Evolutionary conservation across 2,329 filamentous ascomycete genomes (phyloP).

Genomic region (Colletotrichum nymphaeae): DNA sequence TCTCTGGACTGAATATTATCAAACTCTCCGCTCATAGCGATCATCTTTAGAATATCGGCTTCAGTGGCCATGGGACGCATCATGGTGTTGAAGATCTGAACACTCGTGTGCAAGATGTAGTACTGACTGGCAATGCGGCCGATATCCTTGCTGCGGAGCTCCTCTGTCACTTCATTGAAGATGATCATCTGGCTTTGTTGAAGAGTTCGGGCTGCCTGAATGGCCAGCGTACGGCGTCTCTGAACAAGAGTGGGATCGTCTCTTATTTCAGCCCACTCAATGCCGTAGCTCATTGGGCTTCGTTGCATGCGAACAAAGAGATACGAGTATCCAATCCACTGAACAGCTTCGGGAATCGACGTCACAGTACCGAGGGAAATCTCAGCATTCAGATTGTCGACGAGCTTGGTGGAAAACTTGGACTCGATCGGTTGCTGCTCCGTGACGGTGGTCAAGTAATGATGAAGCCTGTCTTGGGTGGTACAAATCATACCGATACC

Average conservation of each 20-base stretch:
- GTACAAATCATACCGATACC: conserved; percentile 99
- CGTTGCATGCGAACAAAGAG: conserved; percentile 96
- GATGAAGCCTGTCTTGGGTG: conserved; percentile 89
- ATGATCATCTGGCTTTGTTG: conserved; percentile 99
- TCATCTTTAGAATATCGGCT: conserved; percentile 94
- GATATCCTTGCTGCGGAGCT: conserved; percentile 92
- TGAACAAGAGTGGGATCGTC: conserved; percentile 92
- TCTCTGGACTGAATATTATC: conserved; percentile 96
- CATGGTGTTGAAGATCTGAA: conserved; percentile 96
- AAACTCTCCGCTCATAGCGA: conserved; percentile 97
- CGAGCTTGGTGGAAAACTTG: conserved; percentile 91
- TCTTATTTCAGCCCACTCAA: conserved; percentile 90
- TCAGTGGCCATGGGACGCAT: conserved; percentile 90
- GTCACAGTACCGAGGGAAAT: conserved; percentile 95
- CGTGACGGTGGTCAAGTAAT: conserved; percentile 93
- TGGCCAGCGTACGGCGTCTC: conserved; percentile 84
- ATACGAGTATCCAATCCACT: conserved; percentile 98
- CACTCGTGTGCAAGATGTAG: conserved; percentile 92
- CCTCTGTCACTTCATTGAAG: conserved; percentile 94
- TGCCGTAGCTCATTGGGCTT: conserved; percentile 92
- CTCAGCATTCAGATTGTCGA: conserved; percentile 97
- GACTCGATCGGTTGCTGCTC: conserved; percentile 98
- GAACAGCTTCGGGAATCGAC: conserved; percentile 90
- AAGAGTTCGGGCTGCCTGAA: conserved; percentile 86
- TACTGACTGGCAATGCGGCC: conserved; percentile 97